Conservation (phyloP, 2,329 filamentous ascomycete genomes). For the Alternaria sp. region DNA sequence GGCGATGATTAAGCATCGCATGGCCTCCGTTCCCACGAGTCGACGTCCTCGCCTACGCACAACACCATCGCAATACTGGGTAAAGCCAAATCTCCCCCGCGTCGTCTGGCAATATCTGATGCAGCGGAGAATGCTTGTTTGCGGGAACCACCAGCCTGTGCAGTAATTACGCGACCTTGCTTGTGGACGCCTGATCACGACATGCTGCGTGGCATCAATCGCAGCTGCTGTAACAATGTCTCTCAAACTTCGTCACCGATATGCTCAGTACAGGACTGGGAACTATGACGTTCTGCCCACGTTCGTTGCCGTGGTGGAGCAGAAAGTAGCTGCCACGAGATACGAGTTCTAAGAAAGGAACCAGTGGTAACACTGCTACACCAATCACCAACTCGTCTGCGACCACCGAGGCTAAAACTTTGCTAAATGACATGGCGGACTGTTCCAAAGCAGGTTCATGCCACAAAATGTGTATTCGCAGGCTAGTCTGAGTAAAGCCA, state of each 20-base stretch:
- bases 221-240: background rate
- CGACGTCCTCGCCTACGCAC: background rate
- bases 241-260: conserved; percentile 5
- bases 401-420: conserved; percentile 31
- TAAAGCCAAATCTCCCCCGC: conserved; percentile 18
- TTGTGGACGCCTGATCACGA: conserved; percentile 1
- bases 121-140: conserved; percentile 26
- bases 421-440: conserved; percentile 28
- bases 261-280: conserved; percentile 30
- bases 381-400: conserved; percentile 7
- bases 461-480: conserved; percentile 37
- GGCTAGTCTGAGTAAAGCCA: conserved; percentile 33
- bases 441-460: conserved; percentile 38
- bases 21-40: background rate
- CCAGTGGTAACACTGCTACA: conserved; percentile 20
- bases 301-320: conserved; percentile 17
- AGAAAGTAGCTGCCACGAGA: conserved; percentile 38
- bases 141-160: conserved; percentile 1
- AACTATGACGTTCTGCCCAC: conserved; percentile 16
- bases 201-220: conserved; percentile 1
- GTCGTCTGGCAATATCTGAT: conserved; percentile 20
- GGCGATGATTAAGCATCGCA: background rate
- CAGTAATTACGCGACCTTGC: conserved; percentile 21
- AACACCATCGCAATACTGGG: conserved; percentile 14
- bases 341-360: conserved; percentile 33